A percentile compares a stretch with the other conserved stretches of the same genome.
Conservation (phyloP, 2,329 filamentous ascomycete species). For the Massarina eburnea region DNA sequence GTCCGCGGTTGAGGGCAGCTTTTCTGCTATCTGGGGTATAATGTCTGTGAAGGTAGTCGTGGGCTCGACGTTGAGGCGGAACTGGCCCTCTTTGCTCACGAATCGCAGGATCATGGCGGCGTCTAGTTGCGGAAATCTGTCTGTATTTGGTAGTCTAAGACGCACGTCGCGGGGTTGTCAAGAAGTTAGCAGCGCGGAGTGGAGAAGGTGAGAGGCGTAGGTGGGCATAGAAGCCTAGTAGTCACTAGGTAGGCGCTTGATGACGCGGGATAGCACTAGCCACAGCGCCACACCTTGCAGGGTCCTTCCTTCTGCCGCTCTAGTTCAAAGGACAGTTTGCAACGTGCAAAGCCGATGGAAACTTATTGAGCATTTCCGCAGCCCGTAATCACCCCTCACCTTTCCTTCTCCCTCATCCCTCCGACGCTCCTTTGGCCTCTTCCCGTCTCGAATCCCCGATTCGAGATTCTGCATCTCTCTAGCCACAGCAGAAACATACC, state of each 20-base stretch:
- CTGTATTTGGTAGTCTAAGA: no score
- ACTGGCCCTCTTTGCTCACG: conserved; percentile 89
- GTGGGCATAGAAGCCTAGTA: background rate
- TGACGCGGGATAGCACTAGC: background rate
- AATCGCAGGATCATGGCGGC: conserved; percentile 76
- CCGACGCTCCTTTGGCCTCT: conserved; percentile 18
- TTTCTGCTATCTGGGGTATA: conserved; percentile 58
- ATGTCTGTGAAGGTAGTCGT: conserved; percentile 69
- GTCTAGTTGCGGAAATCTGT: conserved; percentile 6
- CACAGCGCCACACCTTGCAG: background rate
- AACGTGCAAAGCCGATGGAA: conserved; percentile 11
- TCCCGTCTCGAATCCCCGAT: background rate
- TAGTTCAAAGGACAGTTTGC: background rate
- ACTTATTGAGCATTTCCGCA: conserved; percentile 2
- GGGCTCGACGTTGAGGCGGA: conserved; percentile 77
- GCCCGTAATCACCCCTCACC: conserved; percentile 4
- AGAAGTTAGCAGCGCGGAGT: background rate
- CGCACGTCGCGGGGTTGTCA: background rate
- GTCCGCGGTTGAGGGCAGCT: conserved; percentile 60
- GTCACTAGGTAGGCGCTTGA: background rate
- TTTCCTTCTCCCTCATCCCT: conserved; percentile 11
- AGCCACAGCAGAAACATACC: no score
- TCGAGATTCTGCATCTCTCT: no score
- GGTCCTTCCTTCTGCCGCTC: background rate
- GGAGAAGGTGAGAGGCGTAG: background rate